These are phyloP conservation scores for Exophiala oligosperma DNA, from an alignment of 2,329 filamentous ascomycete species.

Conservation along the genomic window DNA sequence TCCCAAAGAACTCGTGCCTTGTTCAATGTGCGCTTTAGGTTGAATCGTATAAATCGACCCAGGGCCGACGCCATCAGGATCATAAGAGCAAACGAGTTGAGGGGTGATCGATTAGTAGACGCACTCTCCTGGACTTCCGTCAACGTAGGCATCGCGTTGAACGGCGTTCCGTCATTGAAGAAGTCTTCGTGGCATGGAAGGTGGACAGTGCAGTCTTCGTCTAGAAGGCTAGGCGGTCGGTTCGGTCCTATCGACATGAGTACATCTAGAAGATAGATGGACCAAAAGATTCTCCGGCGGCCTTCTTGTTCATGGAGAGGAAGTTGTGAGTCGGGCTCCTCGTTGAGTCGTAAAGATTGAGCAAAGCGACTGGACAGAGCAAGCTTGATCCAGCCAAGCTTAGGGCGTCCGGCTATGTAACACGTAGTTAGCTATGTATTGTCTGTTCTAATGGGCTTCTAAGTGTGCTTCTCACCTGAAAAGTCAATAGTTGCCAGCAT, in stretches of 20 bases:
- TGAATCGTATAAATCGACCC: constrained; percentile 10
- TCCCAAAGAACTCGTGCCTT: constrained; percentile 8
- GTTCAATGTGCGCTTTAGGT: constrained; percentile 7
- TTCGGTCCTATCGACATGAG: constrained; percentile 91
- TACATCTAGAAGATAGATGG: constrained; percentile 87
- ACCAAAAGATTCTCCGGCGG: constrained; percentile 87
- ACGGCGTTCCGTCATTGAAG: constrained; percentile 4
- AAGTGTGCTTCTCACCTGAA: constrained; percentile 33
- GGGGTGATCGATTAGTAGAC: background rate
- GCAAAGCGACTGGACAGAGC: constrained; percentile 62
- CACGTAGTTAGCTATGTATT: constrained; percentile 24
- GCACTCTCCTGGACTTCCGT: too few species aligned
- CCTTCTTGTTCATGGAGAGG: constrained; percentile 76
- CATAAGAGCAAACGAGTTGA: constrained; percentile 10
- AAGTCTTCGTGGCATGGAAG: constrained; percentile 21
- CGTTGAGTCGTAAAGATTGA: constrained; percentile 37
- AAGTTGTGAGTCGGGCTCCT: constrained; percentile 28
- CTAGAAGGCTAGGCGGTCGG: constrained; percentile 78
- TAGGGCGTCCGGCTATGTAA: constrained; percentile 3
- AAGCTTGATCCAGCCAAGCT: constrained; percentile 39
- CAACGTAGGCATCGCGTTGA: constrained; percentile 10
- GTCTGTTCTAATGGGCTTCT: constrained; percentile 21
- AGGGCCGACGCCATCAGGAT: constrained; percentile 14
- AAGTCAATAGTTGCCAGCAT: constrained; percentile 41
- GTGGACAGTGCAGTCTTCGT: constrained; percentile 40